Conservation (phyloP, 2,329 filamentous ascomycete species). For the Aspergillus puulaauensis region DNA sequence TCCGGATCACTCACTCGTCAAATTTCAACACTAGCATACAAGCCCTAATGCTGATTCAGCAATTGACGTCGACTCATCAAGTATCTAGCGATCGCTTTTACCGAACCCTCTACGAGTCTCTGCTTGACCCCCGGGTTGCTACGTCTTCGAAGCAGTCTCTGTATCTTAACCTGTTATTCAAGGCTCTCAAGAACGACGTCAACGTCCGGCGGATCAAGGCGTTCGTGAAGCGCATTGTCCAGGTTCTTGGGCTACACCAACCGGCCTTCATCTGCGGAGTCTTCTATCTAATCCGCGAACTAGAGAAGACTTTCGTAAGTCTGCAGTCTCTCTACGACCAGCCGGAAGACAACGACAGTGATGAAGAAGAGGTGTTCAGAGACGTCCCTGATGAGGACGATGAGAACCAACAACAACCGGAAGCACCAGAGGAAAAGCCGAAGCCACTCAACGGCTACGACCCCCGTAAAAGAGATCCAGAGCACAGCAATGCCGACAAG, state of each 20-base stretch:
- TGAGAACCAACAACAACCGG: constrained; percentile 26
- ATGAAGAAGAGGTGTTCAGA: constrained; percentile 66
- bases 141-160: constrained; percentile 92
- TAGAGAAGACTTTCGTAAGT: constrained; percentile 76
- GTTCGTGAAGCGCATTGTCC: constrained; percentile 89
- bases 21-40: constrained; percentile 99
- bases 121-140: constrained; percentile 83
- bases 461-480: constrained; percentile 85
- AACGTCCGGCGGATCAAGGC: constrained; percentile 90
- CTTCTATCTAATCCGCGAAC: constrained; percentile 82
- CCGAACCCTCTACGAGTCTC: constrained; percentile 88
- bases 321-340: constrained; percentile 76
- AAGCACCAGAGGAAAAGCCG: constrained; percentile 27
- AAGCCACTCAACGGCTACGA: constrained; percentile 62
- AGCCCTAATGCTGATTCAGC: constrained; percentile 90
- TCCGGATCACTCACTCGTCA: constrained; percentile 92
- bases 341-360: constrained; percentile 73
- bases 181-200: constrained; percentile 84
- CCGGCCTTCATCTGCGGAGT: constrained; percentile 90
- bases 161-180: constrained; percentile 89
- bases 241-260: constrained; percentile 84
- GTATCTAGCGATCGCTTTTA: constrained; percentile 89
- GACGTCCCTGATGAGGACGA: constrained; percentile 62
- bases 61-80: constrained; percentile 78
- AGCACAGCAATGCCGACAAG: constrained; percentile 87